Conservation (phyloP, 345 rosid genomes). For the Euphorbia pulcherrima region DNA sequence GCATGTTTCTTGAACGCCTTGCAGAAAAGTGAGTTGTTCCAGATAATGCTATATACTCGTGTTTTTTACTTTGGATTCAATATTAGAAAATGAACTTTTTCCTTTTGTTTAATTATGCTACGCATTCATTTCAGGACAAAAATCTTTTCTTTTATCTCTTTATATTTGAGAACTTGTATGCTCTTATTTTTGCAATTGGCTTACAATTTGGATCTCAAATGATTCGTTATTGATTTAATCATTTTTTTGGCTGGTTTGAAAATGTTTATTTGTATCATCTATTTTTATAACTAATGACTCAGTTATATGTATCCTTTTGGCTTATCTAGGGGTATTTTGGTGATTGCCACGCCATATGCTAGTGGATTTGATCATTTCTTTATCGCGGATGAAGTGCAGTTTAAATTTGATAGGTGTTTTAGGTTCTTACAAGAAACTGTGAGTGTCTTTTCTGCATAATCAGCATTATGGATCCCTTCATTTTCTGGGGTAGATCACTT, state of each 20-base stretch:
- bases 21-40: slow-evolving; percentile 62
- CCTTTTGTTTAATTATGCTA: background rate
- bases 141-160: background rate
- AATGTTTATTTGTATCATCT: slow-evolving; percentile 3
- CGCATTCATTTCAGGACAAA: background rate
- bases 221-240: too few species aligned
- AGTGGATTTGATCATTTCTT: slow-evolving; percentile 94
- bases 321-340: slow-evolving; percentile 74
- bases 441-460: slow-evolving; percentile 29
- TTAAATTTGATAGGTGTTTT: slow-evolving; percentile 82
- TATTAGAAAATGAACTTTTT: background rate
- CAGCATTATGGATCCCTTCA: background rate
- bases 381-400: slow-evolving; percentile 95
- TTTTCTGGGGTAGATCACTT: background rate
- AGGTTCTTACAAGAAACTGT: slow-evolving; percentile 72
- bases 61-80: background rate
- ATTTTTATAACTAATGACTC: slow-evolving; percentile 11
- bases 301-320: slow-evolving; percentile 9
- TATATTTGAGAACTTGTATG: background rate
- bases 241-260: background rate
- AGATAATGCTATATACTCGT: background rate
- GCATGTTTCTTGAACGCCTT: slow-evolving; percentile 88
- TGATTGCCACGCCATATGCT: slow-evolving; percentile 93
- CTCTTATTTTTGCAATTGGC: background rate
- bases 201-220: background rate